Conservation (phyloP, 345 rosid species). For the Trapa incisa region DNA sequence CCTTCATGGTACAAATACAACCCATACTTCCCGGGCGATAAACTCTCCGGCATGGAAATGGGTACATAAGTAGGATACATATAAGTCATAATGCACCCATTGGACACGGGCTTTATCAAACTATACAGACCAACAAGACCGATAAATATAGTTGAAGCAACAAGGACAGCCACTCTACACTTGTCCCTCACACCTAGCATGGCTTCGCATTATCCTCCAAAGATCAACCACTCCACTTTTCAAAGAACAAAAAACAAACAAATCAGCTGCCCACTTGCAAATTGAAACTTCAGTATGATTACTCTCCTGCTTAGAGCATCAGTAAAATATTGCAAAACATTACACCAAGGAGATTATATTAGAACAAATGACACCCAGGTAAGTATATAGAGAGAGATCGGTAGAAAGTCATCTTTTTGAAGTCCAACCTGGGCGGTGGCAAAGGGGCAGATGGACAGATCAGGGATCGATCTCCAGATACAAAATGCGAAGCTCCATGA, state of each 20-base stretch:
- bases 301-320: not conserved
- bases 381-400: not conserved
- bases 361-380: not conserved
- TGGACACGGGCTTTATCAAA: slow-evolving; percentile 58
- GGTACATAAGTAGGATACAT: slow-evolving; percentile 98
- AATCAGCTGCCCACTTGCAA: not conserved
- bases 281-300: not conserved
- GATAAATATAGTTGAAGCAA: slow-evolving; percentile 37
- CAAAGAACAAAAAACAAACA: not conserved
- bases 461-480: not conserved
- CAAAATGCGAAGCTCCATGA: not conserved
- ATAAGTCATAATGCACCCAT: slow-evolving; percentile 87
- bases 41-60: slow-evolving; percentile 33
- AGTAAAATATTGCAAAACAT: not conserved
- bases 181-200: slow-evolving; percentile 39
- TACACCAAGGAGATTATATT: not conserved
- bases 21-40: slow-evolving; percentile 49
- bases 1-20: slow-evolving; percentile 91
- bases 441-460: not conserved
- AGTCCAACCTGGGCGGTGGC: too few species aligned
- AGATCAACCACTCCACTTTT: not conserved
- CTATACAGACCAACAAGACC: slow-evolving; percentile 48
- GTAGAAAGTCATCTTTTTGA: not conserved
- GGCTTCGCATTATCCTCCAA: slow-evolving; percentile 9
- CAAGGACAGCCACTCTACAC: slow-evolving; percentile 31